Base-by-base conservation (phyloP, 345 rosid species). In the thale cress (Arabidopsis thaliana) region DNA sequence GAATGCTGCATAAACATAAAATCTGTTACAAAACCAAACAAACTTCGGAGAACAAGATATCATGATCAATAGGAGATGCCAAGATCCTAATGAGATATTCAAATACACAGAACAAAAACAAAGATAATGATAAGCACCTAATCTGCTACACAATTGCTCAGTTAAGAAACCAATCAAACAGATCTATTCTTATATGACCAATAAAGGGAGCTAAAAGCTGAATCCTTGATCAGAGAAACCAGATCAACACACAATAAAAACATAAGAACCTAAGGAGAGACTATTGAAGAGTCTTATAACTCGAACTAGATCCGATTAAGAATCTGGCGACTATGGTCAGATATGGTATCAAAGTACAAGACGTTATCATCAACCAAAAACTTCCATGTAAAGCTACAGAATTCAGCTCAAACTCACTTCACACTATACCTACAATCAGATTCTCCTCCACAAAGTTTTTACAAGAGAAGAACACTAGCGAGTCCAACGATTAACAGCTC, bases 1-100 rank as follows among this genome's bases (percentile, higher is more conserved):
- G 53, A 77, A 56, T 57, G 52, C 87, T 83, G 85, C 83, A 72
- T n/a, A 73, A 40, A 51, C 28, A 41, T 42, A n/a, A 41, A 74
- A 23, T 3, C 14, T 9, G 49, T 44, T 12, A 2, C 16, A 51
- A 61, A 42, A 38, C 13, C 16, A 40, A 33, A 28, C 4, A 36
- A 38, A 44, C 3, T 50, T 46, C 12, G 1, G 57, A 65, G 36
- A 63, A 41, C 45, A 64, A 28, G 49, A 51, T 41, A 61, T 20
- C 48, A 49, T n/a, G 24, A 25, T 5, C 61, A 8, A 69, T 25
- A 6, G 12, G 32, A 59, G 49, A 24, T 34, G 16, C 33, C 5
- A 1, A 6, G 5, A 36, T 24, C 60, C 9, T 7, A 3, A 23
- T 3, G 23, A 48, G 48, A 33, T 22, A 59, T 64, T 53, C 36